phyloP scores from a whole-genome alignment of 352 stramenopile species.

The Elongisporangium undulatum region DNA sequence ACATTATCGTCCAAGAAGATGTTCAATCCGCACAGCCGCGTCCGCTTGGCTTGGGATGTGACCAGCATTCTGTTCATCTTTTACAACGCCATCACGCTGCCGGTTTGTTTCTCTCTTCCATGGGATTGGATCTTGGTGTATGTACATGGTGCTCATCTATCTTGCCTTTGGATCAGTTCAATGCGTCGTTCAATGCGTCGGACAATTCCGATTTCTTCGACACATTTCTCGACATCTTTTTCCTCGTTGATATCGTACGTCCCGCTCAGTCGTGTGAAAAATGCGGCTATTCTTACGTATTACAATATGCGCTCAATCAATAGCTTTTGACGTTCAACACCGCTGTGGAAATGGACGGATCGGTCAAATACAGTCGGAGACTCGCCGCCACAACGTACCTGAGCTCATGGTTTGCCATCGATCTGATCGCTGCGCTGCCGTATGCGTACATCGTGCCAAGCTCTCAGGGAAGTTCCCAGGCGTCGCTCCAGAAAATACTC shows the following conservation, averaged over 20 bases:
- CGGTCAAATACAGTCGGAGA: constrained; percentile 34
- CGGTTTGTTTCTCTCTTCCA: constrained; percentile 32
- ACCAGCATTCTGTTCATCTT: constrained; percentile 70
- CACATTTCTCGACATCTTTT: constrained; percentile 45
- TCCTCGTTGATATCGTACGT: constrained; percentile 62
- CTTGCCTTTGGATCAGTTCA: constrained; percentile 30
- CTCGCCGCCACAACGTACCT: constrained; percentile 34
- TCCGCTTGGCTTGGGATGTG: constrained; percentile 62
- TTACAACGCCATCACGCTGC: constrained; percentile 65
- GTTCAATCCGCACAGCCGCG: constrained; percentile 52
- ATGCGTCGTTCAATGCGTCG: constrained; percentile 47
- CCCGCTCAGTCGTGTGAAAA: neutral
- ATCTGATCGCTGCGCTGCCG: constrained; percentile 45
- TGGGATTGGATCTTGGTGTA: too few relatives aligned
- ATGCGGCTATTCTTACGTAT: neutral
- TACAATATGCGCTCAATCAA: neutral
- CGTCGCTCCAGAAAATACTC: constrained; percentile 33
- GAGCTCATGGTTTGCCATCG: constrained; percentile 43
- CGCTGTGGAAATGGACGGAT: constrained; percentile 41
- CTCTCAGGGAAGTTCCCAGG: neutral
- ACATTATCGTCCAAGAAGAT: constrained; percentile 26
- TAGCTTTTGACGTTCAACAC: constrained; percentile 57
- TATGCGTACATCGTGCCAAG: constrained; percentile 37
- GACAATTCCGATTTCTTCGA: constrained; percentile 38
- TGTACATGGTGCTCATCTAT: constrained; percentile 1